Evolutionary conservation across 306 rosid genomes (phyloP).

Genomic region (Canavalia ensiformis): DNA sequence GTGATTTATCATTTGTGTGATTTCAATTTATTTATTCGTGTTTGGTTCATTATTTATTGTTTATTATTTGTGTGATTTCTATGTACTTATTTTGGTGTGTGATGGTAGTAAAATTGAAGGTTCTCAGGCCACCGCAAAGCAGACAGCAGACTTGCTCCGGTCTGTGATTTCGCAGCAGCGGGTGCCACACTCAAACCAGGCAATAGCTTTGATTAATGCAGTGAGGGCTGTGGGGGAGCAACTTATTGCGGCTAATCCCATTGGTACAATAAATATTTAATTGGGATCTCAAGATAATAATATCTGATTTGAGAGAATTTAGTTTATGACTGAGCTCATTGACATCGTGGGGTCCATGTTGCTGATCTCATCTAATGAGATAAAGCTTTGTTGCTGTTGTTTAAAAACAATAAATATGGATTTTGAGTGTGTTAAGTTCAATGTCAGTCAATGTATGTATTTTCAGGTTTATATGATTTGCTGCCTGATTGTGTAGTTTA

Average conservation of each 20-base stretch:
- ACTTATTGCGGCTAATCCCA: constrained; percentile 91
- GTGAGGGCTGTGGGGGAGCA: constrained; percentile 91
- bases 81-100: constrained; percentile 21
- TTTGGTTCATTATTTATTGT: not conserved
- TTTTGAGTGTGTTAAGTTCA: not conserved
- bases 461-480: constrained; percentile 32
- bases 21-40: not conserved
- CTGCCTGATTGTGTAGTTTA: constrained; percentile 15
- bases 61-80: not conserved
- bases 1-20: no score
- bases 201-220: constrained; percentile 82
- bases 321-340: no score
- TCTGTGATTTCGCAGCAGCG: constrained; percentile 88
- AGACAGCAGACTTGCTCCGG: constrained; percentile 84
- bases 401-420: constrained; percentile 14
- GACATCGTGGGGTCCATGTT: no score
- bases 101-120: constrained; percentile 91
- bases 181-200: constrained; percentile 85
- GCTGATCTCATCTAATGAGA: no score
- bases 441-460: not conserved
- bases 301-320: no score
- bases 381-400: not conserved
- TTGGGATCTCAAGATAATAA: no score
- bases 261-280: constrained; percentile 59
- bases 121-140: constrained; percentile 88